A percentile compares a stretch with the other conserved stretches of the same genome.
These are phyloP conservation scores for Lachancea sp. DNA, from an alignment of 805 yeast genomes.

Conservation along the genomic window DNA sequence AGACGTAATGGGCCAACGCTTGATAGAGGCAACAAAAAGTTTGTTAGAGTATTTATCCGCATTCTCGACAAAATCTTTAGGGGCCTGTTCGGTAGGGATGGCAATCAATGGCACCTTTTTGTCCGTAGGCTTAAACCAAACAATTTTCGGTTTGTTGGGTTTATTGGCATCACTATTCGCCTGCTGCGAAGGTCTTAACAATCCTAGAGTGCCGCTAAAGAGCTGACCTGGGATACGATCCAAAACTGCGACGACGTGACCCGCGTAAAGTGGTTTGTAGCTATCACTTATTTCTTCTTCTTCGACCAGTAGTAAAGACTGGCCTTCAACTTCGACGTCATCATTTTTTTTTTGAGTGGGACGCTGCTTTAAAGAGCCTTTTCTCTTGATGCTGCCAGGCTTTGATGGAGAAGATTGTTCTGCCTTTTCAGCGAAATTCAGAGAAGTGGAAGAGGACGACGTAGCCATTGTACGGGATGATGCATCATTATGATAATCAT, in stretches of 20 bases:
- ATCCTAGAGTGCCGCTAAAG: conserved; percentile 89
- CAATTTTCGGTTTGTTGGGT: conserved; percentile 78
- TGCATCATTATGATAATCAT: conserved; percentile 77
- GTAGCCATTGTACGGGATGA: conserved; percentile 39
- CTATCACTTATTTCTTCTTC: conserved; percentile 95
- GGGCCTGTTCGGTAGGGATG: conserved; percentile 97
- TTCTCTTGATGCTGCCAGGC: conserved; percentile 44
- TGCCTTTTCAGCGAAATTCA: conserved; percentile 29
- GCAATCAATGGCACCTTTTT: conserved; percentile 97
- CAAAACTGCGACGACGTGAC: conserved; percentile 96
- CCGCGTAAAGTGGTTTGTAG: conserved; percentile 89
- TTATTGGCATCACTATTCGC: conserved; percentile 57
- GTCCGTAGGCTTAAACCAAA: conserved; percentile 98
- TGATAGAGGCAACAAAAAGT: conserved; percentile 88
- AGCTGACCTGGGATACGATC: conserved; percentile 97
- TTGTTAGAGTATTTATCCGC: conserved; percentile 77
- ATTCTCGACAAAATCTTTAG: conserved; percentile 88
- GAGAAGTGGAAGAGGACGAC: conserved; percentile 24
- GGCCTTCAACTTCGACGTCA: conserved; percentile 98
- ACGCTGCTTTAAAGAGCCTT: conserved; percentile 87
- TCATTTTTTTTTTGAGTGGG: conserved; percentile 97
- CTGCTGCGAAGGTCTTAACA: conserved; percentile 92
- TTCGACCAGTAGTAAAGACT: conserved; percentile 80
- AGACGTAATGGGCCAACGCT: conserved; percentile 98
- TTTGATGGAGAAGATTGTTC: conserved; percentile 37